Conservation (phyloP, 768 basidiomycete genomes). For the Tricholoma bakamatsutake region DNA sequence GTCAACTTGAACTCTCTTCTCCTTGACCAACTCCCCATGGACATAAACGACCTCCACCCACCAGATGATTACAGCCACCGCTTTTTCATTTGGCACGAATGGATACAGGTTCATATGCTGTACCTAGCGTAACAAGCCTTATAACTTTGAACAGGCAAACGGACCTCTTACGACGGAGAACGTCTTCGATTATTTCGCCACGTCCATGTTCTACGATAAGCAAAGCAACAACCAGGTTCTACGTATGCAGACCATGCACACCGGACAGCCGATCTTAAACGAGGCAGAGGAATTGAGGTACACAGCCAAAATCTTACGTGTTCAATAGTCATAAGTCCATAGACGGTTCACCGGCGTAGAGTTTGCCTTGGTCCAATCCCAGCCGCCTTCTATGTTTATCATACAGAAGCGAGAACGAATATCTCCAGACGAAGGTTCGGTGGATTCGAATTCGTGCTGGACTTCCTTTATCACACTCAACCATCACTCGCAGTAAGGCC, state of each 20-base stretch:
- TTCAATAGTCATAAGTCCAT: conserved; percentile 4
- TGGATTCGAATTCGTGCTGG: conserved; percentile 1
- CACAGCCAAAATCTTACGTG: conserved; percentile 16
- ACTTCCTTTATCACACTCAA: conserved; percentile 5
- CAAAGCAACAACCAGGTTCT: conserved; percentile 89
- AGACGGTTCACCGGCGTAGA: conserved; percentile 87
- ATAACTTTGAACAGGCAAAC: conserved; percentile 45
- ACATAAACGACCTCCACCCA: conserved; percentile 65
- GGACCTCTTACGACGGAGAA: conserved; percentile 72
- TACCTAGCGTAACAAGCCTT: background rate
- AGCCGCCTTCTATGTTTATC: conserved; percentile 78
- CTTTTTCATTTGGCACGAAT: conserved; percentile 90
- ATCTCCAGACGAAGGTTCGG: conserved; percentile 76
- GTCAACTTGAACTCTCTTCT: background rate
- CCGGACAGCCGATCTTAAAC: conserved; percentile 67
- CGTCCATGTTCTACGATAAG: conserved; percentile 92
- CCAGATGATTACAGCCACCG: conserved; percentile 76
- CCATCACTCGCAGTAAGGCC: conserved; percentile 50
- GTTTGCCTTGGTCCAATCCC: conserved; percentile 77
- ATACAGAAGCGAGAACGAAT: conserved; percentile 85
- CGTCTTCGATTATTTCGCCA: conserved; percentile 86
- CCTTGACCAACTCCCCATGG: conserved; percentile 23
- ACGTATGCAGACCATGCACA: conserved; percentile 91
- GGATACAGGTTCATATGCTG: conserved; percentile 57
- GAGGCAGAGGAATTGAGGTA: conserved; percentile 86